Base-by-base conservation (phyloP, 768 basidiomycete species). In the Lactarius deliciosus region DNA sequence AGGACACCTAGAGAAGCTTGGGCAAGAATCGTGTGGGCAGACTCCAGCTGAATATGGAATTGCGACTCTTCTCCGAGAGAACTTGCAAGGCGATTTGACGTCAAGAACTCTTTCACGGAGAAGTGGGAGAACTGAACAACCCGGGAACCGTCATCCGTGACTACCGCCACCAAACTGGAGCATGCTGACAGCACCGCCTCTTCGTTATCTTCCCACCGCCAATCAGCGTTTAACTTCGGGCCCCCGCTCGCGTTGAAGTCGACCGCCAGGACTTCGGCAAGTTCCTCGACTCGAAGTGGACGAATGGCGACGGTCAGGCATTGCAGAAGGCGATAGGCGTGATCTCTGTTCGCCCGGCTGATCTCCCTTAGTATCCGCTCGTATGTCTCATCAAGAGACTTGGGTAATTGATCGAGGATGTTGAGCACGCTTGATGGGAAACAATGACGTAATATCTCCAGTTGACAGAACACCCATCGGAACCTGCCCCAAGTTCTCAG, bases 381-480 rank as follows among this genome's bases (percentile, higher is more conserved):
- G 30, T 60, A 60, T 18, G 59, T 60, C 22, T 60, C 59, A 15
- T 60, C 32, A 0, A 60, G 38, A 13, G 59, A 36, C 22, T 40
- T 18, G 16, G 59, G 59, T n/a, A 60, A 25, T 40, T 36, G 10
- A 0, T 40, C 57, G 11, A 59, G 57, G 30, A 32, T 25, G 5
- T 4, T 11, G 11, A n/a, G 38, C 5, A 60, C 34, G 7, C 36
- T 59, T 0, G 25, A 6, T 8, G 38, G 32, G 43, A 41, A 38
- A 45, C 59, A 43, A 22, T 41, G n/a, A 6, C 59, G 38, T 32
- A 60, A 32, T 18, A 38, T 25, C 20, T 60, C 57, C 22, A 59
- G 10, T 25, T 59, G 57, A n/a, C 57, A 59, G 15, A 22, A 59
- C 5, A 59, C 40, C 30, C 38, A 60, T 41, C 59, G 59, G 38